Evolutionary conservation across 2,329 filamentous ascomycete species (phyloP), one percentile per base, ranked within the genome.

Genomic region (Dactylella cylindrospora): DNA sequence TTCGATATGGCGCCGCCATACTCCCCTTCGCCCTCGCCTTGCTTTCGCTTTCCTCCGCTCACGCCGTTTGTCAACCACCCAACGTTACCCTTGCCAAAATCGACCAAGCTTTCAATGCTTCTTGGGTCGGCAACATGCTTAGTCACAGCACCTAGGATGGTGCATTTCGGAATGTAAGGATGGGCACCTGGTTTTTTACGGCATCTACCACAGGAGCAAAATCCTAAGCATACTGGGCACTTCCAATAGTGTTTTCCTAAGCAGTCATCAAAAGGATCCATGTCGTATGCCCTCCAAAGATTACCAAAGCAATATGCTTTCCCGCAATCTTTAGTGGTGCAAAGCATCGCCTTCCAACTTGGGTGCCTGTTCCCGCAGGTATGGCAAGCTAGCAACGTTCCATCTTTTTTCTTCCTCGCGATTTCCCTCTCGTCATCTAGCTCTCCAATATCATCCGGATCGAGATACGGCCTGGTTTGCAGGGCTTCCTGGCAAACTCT

Each of bases 401-500:
- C 81, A 61, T 77, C 51, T 73, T 60, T 79, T 66, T 71, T 79
- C 72, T 71, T 79, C 70, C 71, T 73, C 2, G 70, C 67, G 19
- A 68, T 68, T 35, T 70, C 68, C 17, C 75, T 74, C 2, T 74
- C 72, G 7, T 76, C 74, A 8, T 76, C 73, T 22, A 76, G 28
- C 73, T 96, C 88, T 15, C 85, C 85, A 15, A 55, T 51, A 1
- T 39, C 49, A 29, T 64, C 45, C 10, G 59, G 59, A 15, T 69
- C 67, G 17, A 64, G 60, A 78, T 85, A 96, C 0, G 91, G 90
- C 26, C 93, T 81, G 47, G 80, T 76, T 65, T 81, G 83, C 12
- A 97, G 76, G 68, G 95, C 88, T 66, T 94, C 87, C 71, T 96
- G 91, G 71, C 90, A 97, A n/a, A 97, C 84, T 68, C 96, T 86